Conservation (phyloP, 2,329 filamentous ascomycete species). For the Ophiostoma fasciatum region DNA sequence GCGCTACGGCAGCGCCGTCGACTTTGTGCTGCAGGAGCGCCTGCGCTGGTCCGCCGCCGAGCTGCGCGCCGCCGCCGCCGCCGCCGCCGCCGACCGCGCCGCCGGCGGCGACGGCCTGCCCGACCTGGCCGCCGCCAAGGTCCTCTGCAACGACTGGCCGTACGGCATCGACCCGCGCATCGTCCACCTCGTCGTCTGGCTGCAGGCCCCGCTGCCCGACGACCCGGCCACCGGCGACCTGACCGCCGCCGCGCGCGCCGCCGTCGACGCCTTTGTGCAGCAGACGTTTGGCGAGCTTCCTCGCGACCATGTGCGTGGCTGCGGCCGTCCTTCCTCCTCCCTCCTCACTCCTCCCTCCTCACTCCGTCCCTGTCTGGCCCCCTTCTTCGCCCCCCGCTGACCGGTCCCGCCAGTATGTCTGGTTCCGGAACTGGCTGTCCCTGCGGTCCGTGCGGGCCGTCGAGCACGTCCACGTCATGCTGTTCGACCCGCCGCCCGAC, state of each 20-base stretch:
- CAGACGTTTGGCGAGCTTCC: conserved; percentile 47
- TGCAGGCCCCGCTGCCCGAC: conserved; percentile 67
- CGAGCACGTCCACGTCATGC: conserved; percentile 92
- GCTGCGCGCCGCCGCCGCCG: conserved; percentile 15
- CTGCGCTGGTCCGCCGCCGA: conserved; percentile 49
- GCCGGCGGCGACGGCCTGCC: conserved; percentile 17
- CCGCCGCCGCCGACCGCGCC: conserved; percentile 13
- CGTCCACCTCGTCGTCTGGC: conserved; percentile 83
- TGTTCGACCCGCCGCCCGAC: conserved; percentile 56
- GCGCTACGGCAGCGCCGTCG: conserved; percentile 61
- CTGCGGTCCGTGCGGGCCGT: conserved; percentile 77
- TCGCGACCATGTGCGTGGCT: conserved; percentile 36
- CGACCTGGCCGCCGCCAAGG: conserved; percentile 37
- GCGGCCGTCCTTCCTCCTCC: not conserved
- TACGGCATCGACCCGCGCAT: conserved; percentile 71
- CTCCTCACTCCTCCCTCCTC: not conserved
- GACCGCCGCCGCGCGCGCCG: conserved; percentile 42
- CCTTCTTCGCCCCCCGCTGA: conserved; percentile 5
- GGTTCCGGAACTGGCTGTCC: conserved; percentile 82
- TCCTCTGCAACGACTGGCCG: conserved; percentile 83
- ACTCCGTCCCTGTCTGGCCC: not conserved
- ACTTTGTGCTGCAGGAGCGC: conserved; percentile 57
- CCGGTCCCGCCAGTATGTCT: conserved; percentile 30
- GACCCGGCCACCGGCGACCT: conserved; percentile 51
- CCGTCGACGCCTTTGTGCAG: conserved; percentile 58